These are phyloP conservation scores for Quercus suber DNA, from an alignment of 306 rosid genomes.

Conservation along the genomic window DNA sequence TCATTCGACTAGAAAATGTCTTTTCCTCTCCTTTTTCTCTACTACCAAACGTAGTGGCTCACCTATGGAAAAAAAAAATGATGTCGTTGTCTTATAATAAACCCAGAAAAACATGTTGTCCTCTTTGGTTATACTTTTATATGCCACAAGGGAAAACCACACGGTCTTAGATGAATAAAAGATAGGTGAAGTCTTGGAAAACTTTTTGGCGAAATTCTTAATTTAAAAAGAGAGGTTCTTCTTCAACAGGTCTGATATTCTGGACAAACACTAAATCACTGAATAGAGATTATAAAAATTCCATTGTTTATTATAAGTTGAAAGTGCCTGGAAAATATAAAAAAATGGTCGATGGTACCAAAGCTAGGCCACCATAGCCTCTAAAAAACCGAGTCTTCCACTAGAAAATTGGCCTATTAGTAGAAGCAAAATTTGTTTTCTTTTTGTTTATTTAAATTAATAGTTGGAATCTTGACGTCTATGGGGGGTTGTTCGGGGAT, in stretches of 20 bases:
- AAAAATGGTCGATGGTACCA: neutral
- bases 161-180: too few species aligned
- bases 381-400: slow-evolving; percentile 1
- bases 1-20: too few species aligned
- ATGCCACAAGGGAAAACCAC: neutral
- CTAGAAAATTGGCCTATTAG: neutral
- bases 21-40: too few species aligned
- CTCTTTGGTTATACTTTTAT: neutral
- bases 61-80: too few species aligned
- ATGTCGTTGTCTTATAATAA: too few species aligned
- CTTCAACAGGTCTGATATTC: neutral
- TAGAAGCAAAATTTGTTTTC: neutral
- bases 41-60: too few species aligned
- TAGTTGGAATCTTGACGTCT: slow-evolving; percentile 5
- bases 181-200: too few species aligned
- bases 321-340: neutral
- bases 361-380: neutral
- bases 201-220: neutral
- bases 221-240: neutral
- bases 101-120: too few species aligned
- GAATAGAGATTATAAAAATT: neutral
- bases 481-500: slow-evolving; percentile 1
- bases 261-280: neutral
- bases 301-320: neutral
- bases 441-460: slow-evolving; percentile 1